Percentiles rank a stretch among this genome's conserved stretches.
These are phyloP conservation scores for Fusarium liriodendri DNA, from an alignment of 2,329 filamentous ascomycete genomes.

Conservation along the genomic window DNA sequence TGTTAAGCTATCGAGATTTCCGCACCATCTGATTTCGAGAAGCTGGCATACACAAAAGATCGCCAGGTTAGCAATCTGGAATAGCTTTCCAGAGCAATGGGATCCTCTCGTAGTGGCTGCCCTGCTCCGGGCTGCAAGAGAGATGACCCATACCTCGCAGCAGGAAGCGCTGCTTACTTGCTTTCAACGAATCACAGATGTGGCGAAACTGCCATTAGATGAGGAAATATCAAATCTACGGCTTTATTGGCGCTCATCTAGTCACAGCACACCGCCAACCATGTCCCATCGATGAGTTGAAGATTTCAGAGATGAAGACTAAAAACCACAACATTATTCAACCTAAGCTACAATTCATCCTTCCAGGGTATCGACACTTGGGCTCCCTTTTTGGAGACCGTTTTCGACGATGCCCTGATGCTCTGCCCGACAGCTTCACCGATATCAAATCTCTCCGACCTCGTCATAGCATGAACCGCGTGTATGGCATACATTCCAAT, in stretches of 20 bases:
- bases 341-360: neutral
- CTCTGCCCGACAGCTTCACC: neutral
- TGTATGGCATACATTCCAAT: constrained; percentile 74
- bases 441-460: neutral
- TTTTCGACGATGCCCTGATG: constrained; percentile 9
- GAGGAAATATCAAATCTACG: neutral
- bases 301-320: neutral
- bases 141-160: constrained; percentile 44
- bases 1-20: neutral
- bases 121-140: constrained; percentile 40
- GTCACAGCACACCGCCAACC: neutral
- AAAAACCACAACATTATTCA: neutral
- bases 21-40: neutral
- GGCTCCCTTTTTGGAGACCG: constrained; percentile 55
- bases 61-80: constrained; percentile 43
- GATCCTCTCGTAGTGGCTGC: constrained; percentile 46
- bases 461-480: neutral
- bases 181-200: neutral
- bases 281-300: neutral
- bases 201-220: neutral
- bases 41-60: constrained; percentile 47
- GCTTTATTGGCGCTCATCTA: neutral
- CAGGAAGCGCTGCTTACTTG: constrained; percentile 14
- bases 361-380: constrained; percentile 45
- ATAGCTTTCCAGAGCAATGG: constrained; percentile 48